These are phyloP conservation scores for Coelastrella sp. DNA, from an alignment of 139 green algal genomes.

Conservation along the genomic window DNA sequence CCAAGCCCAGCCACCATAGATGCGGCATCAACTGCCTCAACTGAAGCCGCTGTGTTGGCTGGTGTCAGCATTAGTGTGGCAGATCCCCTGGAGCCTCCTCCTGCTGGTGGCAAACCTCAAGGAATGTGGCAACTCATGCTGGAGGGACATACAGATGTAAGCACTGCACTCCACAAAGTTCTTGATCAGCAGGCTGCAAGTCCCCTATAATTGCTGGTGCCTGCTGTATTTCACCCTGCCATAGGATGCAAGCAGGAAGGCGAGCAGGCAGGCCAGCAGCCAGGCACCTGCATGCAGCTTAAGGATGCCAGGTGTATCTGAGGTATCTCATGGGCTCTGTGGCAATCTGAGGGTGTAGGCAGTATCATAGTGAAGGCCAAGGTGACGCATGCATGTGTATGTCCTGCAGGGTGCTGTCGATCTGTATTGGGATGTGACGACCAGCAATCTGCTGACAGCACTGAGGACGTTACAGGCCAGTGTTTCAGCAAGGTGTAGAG, in stretches of 20 bases:
- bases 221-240: no score
- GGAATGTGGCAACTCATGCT: background rate
- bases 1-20: no score
- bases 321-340: no score
- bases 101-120: background rate
- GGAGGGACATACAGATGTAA: background rate
- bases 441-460: background rate
- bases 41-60: background rate
- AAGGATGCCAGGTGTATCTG: no score
- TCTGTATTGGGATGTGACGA: background rate
- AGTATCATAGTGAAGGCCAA: no score
- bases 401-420: background rate
- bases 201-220: no score
- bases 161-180: background rate
- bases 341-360: no score
- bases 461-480: background rate
- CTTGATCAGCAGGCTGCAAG: no score
- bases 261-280: no score
- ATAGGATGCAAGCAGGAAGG: background rate
- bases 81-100: background rate
- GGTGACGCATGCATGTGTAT: background rate
- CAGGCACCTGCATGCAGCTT: no score
- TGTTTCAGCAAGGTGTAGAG: background rate
- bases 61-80: background rate
- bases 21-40: no score